These are phyloP conservation scores for Solanum corneliomulleri DNA, from an alignment of 257 asterid species.

Conservation along the genomic window DNA sequence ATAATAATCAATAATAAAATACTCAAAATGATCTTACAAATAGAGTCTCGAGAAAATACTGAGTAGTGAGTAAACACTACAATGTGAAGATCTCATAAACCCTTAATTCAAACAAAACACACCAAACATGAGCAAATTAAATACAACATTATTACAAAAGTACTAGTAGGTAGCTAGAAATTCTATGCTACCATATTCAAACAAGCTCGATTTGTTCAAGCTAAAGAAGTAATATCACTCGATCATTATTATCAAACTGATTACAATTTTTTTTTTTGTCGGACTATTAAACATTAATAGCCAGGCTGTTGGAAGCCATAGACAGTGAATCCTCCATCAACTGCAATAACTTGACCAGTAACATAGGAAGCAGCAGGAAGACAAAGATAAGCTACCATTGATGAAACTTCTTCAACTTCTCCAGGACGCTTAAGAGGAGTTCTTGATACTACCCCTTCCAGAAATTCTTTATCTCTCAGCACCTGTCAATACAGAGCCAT, in stretches of 20 bases:
- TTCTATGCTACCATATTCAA: neutral
- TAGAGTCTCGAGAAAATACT: no score
- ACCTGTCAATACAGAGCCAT: conserved; percentile 26
- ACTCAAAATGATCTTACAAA: no score
- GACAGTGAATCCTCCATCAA: conserved; percentile 77
- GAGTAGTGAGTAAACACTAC: no score
- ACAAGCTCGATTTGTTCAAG: neutral
- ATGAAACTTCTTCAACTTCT: conserved; percentile 67
- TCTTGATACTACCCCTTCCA: conserved; percentile 37
- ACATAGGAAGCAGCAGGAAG: conserved; percentile 82
- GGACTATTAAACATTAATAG: neutral
- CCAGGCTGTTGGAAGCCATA: conserved; percentile 26
- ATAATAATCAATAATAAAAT: no score
- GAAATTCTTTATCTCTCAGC: conserved; percentile 43
- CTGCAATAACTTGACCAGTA: conserved; percentile 63
- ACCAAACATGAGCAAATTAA: neutral
- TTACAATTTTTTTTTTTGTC: fast-evolving
- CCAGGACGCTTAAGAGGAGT: conserved; percentile 65
- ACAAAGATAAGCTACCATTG: conserved; percentile 71
- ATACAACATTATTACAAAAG: neutral
- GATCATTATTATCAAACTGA: neutral
- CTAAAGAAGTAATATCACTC: neutral
- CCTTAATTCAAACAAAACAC: no score
- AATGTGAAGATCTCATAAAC: no score
- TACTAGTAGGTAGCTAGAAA: neutral